A percentile compares a stretch with the other conserved stretches of the same genome.
Conservation (phyloP, 306 rosid species). For the Rosa chinensis region DNA sequence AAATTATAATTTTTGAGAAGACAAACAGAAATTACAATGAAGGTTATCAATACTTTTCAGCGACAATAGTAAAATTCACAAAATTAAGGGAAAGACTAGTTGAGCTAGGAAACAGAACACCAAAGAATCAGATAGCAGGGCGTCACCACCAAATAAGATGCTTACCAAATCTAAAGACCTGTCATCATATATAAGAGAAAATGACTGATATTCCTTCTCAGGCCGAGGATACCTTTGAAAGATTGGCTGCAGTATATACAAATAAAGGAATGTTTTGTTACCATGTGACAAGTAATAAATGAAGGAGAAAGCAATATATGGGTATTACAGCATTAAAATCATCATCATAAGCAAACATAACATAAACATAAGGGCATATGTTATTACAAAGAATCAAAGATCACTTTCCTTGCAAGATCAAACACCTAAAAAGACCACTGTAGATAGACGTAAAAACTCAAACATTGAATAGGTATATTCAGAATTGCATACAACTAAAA, state of each 20-base stretch:
- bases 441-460: not conserved
- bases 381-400: not conserved
- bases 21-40: not conserved
- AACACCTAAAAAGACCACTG: not conserved
- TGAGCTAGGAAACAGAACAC: too few species aligned
- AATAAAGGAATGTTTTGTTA: not conserved
- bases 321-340: not conserved
- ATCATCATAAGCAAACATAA: not conserved
- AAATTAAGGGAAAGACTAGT: not conserved
- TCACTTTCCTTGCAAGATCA: not conserved
- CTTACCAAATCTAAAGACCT: slow-evolving; percentile 75
- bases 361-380: not conserved
- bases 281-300: not conserved
- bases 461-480: not conserved
- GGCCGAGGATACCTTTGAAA: slow-evolving; percentile 84
- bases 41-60: not conserved
- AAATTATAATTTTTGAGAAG: too few species aligned
- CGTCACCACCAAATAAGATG: slow-evolving; percentile 9
- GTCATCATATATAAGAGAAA: slow-evolving; percentile 74
- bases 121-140: too few species aligned
- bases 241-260: slow-evolving; percentile 49
- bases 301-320: not conserved
- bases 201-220: slow-evolving; percentile 84
- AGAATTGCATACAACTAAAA: not conserved
- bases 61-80: not conserved